These are phyloP conservation scores for Eucalyptus sideroxylon DNA, from an alignment of 345 rosid genomes.

Conservation along the genomic window DNA sequence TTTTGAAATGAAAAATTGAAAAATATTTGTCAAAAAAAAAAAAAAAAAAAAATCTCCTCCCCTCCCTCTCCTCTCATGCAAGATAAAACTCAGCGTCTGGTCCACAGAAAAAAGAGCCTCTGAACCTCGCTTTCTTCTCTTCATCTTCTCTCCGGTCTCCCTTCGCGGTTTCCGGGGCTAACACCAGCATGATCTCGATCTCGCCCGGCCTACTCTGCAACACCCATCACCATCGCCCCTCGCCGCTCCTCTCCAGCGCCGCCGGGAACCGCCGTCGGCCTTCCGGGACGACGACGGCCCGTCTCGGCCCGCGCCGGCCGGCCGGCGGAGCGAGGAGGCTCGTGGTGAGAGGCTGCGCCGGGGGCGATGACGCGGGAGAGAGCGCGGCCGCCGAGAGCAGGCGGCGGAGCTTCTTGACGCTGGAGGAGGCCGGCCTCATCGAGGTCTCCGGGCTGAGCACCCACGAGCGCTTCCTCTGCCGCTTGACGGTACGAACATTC, in stretches of 20 bases:
- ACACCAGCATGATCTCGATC: not conserved
- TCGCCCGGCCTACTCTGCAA: not conserved
- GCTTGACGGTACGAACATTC: slow-evolving; percentile 48
- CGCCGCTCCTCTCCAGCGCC: slow-evolving; percentile 1
- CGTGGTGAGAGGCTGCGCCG: slow-evolving; percentile 7
- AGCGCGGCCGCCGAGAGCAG: not conserved
- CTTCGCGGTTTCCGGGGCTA: rapidly evolving
- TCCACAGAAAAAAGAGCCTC: not conserved
- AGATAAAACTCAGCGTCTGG: not conserved
- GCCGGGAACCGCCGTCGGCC: not conserved
- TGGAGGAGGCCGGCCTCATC: slow-evolving; percentile 90
- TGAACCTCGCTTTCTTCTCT: not conserved
- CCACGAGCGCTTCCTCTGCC: slow-evolving; percentile 79
- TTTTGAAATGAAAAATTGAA: not conserved
- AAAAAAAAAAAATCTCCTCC: rapidly evolving
- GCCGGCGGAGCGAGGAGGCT: not conserved
- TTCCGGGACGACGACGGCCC: not conserved
- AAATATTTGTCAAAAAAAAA: not conserved
- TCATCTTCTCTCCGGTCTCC: not conserved
- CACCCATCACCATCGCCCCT: not conserved
- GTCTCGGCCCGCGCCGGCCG: not conserved
- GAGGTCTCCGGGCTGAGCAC: slow-evolving; percentile 69
- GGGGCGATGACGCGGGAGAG: slow-evolving; percentile 9
- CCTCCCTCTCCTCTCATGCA: not conserved
- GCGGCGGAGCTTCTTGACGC: slow-evolving; percentile 35